Conservation (phyloP, 1,284 basidiomycete genomes). For the Trichosporon faecale region DNA sequence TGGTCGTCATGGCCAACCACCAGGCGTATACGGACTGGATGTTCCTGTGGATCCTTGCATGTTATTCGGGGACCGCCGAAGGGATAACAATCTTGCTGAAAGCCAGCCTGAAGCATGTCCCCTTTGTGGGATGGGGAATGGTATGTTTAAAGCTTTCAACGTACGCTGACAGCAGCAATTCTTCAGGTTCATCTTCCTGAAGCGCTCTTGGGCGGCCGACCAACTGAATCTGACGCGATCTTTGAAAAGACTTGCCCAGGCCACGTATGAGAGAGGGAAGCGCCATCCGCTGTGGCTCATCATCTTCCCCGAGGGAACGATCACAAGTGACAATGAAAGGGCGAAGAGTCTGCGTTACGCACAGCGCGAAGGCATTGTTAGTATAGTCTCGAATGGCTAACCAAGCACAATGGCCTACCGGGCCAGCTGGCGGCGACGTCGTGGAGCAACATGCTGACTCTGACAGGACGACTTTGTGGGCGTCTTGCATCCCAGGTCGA, state of each 20-base stretch:
- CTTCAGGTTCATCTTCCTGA: constrained; percentile 84
- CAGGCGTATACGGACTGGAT: constrained; percentile 82
- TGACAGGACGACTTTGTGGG: constrained; percentile 72
- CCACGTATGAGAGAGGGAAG: constrained; percentile 60
- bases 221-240: constrained; percentile 58
- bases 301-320: constrained; percentile 89
- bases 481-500: constrained; percentile 80
- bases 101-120: constrained; percentile 80
- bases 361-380: constrained; percentile 45
- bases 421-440: no score
- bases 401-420: no score
- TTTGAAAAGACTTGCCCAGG: constrained; percentile 48
- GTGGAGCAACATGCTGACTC: neutral
- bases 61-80: constrained; percentile 63
- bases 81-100: constrained; percentile 87
- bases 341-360: constrained; percentile 74
- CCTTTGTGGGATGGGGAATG: constrained; percentile 69
- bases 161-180: constrained; percentile 61
- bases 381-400: no score
- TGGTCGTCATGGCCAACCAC: constrained; percentile 76
- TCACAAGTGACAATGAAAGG: constrained; percentile 75
- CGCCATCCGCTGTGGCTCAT: constrained; percentile 74
- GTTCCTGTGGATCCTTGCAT: constrained; percentile 83
- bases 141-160: neutral
- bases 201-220: constrained; percentile 82